These are phyloP conservation scores for Clarkia xantiana DNA, from an alignment of 345 rosid genomes.

Conservation along the genomic window DNA sequence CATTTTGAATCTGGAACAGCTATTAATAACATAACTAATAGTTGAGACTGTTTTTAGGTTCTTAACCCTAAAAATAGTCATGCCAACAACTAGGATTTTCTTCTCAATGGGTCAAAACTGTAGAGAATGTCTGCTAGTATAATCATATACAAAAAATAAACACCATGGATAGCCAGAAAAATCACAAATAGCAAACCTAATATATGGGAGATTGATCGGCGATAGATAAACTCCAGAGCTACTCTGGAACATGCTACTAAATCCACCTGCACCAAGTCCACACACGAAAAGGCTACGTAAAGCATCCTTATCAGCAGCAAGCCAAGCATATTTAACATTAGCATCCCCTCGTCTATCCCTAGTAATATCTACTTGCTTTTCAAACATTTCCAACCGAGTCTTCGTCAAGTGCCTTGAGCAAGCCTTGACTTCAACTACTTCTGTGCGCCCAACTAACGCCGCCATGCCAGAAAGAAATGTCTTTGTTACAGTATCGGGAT, in stretches of 20 bases:
- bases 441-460: conserved; percentile 3
- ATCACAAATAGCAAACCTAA: background rate
- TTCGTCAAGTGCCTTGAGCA: conserved; percentile 13
- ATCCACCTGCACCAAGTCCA: conserved; percentile 15
- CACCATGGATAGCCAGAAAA: background rate
- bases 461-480: conserved; percentile 17
- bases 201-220: background rate
- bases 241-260: background rate
- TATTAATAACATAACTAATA: too few species aligned
- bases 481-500: conserved; percentile 11
- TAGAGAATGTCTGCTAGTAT: too few species aligned
- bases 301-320: conserved; percentile 19
- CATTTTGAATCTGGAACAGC: too few species aligned
- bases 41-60: too few species aligned
- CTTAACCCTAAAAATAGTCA: too few species aligned
- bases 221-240: background rate
- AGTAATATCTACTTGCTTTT: conserved; percentile 29
- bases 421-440: conserved; percentile 12
- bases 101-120: too few species aligned
- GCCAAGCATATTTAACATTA: conserved; percentile 34
- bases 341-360: conserved; percentile 26
- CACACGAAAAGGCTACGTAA: conserved; percentile 12
- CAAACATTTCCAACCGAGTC: conserved; percentile 19
- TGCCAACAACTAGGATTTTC: too few species aligned
- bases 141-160: too few species aligned